Evolutionary conservation across 2,329 filamentous ascomycete genomes (phyloP).

Genomic region (Dendrostoma leiphaemia): DNA sequence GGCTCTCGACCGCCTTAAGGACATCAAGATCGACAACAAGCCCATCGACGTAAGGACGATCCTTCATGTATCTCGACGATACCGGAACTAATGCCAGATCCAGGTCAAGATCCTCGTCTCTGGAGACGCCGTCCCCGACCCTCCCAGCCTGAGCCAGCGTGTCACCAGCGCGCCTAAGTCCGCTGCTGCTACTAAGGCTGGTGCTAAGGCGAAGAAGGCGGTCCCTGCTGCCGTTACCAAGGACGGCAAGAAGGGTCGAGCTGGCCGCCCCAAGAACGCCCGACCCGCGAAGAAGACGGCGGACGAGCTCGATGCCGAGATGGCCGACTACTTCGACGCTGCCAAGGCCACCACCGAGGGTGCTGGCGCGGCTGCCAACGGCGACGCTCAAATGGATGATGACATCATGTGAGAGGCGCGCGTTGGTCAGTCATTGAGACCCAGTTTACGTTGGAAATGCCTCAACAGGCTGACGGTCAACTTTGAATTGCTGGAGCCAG

Average conservation of each 20-base stretch:
- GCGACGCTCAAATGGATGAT: conserved; percentile 64
- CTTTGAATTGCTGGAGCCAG: not conserved
- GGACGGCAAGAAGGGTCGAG: conserved; percentile 53
- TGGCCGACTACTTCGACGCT: conserved; percentile 86
- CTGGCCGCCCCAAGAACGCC: conserved; percentile 49
- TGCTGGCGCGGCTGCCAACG: conserved; percentile 44
- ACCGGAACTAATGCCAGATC: conserved; percentile 13
- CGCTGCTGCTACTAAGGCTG: conserved; percentile 71
- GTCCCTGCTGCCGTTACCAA: conserved; percentile 38
- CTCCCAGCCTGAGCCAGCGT: conserved; percentile 77
- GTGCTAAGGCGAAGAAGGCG: conserved; percentile 45
- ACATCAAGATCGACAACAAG: conserved; percentile 82
- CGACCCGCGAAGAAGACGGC: conserved; percentile 82
- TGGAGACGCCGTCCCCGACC: conserved; percentile 61
- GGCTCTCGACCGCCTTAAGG: conserved; percentile 81
- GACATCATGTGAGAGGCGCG: conserved; percentile 50
- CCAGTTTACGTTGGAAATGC: not conserved
- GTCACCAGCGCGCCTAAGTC: conserved; percentile 77
- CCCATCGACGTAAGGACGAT: conserved; percentile 76
- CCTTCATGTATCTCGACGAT: not conserved
- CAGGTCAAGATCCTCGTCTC: conserved; percentile 91
- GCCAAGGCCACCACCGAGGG: conserved; percentile 42
- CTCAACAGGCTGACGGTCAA: not conserved
- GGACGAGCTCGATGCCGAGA: conserved; percentile 95
- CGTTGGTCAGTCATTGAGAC: not conserved